These are phyloP conservation scores for Scenedesmus sp. DNA, from an alignment of 163 green algal genomes.

Conservation along the genomic window DNA sequence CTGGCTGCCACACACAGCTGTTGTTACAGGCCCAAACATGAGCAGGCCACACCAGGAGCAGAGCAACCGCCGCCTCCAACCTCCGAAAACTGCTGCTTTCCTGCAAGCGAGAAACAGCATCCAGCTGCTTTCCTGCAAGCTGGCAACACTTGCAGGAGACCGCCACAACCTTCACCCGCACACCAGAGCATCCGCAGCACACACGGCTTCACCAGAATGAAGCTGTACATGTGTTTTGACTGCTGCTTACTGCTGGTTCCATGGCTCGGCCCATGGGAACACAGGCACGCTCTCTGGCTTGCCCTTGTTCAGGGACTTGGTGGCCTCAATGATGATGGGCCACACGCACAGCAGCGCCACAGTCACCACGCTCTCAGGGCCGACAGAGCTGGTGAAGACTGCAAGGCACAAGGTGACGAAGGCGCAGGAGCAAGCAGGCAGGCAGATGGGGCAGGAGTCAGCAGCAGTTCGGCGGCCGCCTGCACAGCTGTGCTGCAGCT, in stretches of 20 bases:
- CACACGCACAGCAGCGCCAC: slow-evolving; percentile 79
- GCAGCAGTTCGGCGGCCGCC: neutral
- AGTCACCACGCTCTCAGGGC: slow-evolving; percentile 78
- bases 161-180: neutral
- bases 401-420: neutral
- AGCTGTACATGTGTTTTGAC: neutral
- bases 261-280: slow-evolving; percentile 52
- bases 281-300: slow-evolving; percentile 72
- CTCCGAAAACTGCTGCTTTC: neutral
- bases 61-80: neutral
- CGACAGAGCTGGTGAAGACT: slow-evolving; percentile 91
- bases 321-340: slow-evolving; percentile 87
- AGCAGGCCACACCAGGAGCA: neutral
- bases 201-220: neutral
- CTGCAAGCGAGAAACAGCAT: neutral
- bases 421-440: neutral
- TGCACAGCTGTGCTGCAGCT: neutral
- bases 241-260: neutral
- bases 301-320: slow-evolving; percentile 75
- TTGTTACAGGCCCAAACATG: slow-evolving; percentile 5
- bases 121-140: neutral
- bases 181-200: neutral
- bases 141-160: neutral
- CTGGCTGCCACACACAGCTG: slow-evolving; percentile 2
- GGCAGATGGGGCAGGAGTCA: no score